Base-by-base conservation (phyloP, 225 moss, liverwort and hornwort genomes). In the Neckera pumila region DNA sequence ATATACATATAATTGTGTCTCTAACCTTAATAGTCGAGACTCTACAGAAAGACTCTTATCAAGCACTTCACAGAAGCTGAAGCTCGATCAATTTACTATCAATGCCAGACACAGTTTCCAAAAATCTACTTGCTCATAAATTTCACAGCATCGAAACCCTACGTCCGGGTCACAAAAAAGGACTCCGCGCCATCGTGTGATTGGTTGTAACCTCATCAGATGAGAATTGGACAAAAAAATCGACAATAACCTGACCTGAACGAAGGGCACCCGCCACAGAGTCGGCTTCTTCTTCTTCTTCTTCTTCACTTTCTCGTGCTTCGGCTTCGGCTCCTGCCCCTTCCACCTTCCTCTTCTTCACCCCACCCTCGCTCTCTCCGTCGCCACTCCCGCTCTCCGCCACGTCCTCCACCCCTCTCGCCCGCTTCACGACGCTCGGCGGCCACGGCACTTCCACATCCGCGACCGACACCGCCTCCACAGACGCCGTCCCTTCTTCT, bases 361-460 rank as follows among this genome's bases (percentile, higher is more conserved):
- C 85, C 30, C 34, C 84, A 16, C 45, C 89, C 63, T 80, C 89
- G 14, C 31, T 80, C 4, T 38, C 89, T 86, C 82, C 89, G 31
- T 43, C 91, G 7, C 27, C 87, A 33, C 15, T 76, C 28, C 47
- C 90, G 13, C 14, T 89, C 27, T 51, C 85, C 43, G 31, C 88
- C 59, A 31, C 89, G 25, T 2, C 67, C 15, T 66, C 88, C 23
- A 45, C n/a, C 34, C 27, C 86, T 56, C 88, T 80, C 36, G 76
- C 88, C 88, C 87, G 74, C 89, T 93, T 93, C 47, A 9, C 90
- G 19, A 38, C 80, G 36, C 77, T 81, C 78, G 84, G 65, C 38
- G 89, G 70, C 80, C 87, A 93, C 88, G 70, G 80, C 87, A 93
- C 90, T 69, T 88, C 70, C 76, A 87, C 87, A 80, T 42, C 78